A percentile compares a stretch with the other conserved stretches of the same genome.
Evolutionary conservation across 2,329 filamentous ascomycete species (phyloP).

Genomic region (Acrocalymma vagum): DNA sequence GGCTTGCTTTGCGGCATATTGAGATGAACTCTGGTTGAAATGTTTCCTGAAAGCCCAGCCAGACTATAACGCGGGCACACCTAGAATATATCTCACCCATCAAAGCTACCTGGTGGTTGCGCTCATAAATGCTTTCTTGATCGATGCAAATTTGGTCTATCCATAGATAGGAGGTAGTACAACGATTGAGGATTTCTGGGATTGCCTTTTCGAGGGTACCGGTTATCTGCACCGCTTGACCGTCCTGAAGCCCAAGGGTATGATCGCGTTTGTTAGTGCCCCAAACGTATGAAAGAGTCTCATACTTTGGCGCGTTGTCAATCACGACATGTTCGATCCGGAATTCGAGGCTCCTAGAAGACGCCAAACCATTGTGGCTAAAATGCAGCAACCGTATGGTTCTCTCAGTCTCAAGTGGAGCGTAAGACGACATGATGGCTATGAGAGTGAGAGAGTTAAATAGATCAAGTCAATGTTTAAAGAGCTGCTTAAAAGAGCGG

Average conservation of each 20-base stretch:
- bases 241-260: neutral
- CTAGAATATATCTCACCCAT: slow-evolving; percentile 23
- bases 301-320: slow-evolving; percentile 2
- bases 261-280: slow-evolving; percentile 2
- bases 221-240: slow-evolving; percentile 1
- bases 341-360: no score
- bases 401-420: no score
- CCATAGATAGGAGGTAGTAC: slow-evolving; percentile 12
- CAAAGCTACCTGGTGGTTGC: slow-evolving; percentile 18
- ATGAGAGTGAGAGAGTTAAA: no score
- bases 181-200: neutral
- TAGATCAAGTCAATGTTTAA: no score
- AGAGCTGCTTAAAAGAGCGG: no score
- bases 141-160: slow-evolving; percentile 28
- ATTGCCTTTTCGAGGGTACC: neutral
- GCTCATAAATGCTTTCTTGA: slow-evolving; percentile 19
- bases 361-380: no score
- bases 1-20: no score
- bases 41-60: slow-evolving; percentile 1
- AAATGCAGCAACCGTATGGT: no score
- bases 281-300: slow-evolving; percentile 11
- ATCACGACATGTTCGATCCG: no score
- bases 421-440: no score
- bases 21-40: slow-evolving; percentile 1
- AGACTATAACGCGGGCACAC: slow-evolving; percentile 6